A percentile compares a stretch with the other conserved stretches of the same genome.
phyloP scores from a whole-genome alignment of 2,329 filamentous ascomycete genomes.

The Hypoxylon rubiginosum region DNA sequence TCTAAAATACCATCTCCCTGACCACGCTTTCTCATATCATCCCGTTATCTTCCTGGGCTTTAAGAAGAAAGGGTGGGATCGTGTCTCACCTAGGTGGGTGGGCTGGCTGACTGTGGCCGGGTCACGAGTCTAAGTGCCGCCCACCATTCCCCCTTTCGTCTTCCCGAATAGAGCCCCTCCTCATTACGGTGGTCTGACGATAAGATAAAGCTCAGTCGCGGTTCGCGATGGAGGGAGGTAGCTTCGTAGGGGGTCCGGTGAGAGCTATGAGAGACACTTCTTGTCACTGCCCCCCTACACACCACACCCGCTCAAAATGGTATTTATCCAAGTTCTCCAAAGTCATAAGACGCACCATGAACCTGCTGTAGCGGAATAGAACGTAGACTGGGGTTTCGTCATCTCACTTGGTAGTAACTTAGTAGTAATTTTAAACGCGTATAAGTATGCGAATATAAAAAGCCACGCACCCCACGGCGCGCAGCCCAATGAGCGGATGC shows the following conservation, averaged over 20 bases:
- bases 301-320: constrained; percentile 47
- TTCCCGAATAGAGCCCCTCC: constrained; percentile 42
- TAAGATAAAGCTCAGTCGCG: constrained; percentile 48
- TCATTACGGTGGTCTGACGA: constrained; percentile 42
- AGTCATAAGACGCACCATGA: constrained; percentile 52
- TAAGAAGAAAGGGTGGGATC: constrained; percentile 47
- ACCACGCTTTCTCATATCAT: constrained; percentile 44
- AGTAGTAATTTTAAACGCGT: no score
- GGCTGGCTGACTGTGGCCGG: constrained; percentile 52
- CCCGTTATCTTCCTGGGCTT: constrained; percentile 33
- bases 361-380: constrained; percentile 39
- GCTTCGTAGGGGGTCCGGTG: constrained; percentile 43
- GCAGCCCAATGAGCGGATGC: constrained; percentile 41
- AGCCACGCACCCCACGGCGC: constrained; percentile 37
- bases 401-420: constrained; percentile 41
- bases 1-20: constrained; percentile 46
- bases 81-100: constrained; percentile 53
- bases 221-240: constrained; percentile 38
- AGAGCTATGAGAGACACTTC: constrained; percentile 43
- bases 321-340: constrained; percentile 41
- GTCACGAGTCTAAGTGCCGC: constrained; percentile 52
- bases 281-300: constrained; percentile 45
- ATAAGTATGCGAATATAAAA: constrained; percentile 41
- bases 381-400: constrained; percentile 30
- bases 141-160: constrained; percentile 46